Evolutionary conservation across 1,284 basidiomycete genomes (phyloP).

Genomic region (Pseudozyma pruni): DNA sequence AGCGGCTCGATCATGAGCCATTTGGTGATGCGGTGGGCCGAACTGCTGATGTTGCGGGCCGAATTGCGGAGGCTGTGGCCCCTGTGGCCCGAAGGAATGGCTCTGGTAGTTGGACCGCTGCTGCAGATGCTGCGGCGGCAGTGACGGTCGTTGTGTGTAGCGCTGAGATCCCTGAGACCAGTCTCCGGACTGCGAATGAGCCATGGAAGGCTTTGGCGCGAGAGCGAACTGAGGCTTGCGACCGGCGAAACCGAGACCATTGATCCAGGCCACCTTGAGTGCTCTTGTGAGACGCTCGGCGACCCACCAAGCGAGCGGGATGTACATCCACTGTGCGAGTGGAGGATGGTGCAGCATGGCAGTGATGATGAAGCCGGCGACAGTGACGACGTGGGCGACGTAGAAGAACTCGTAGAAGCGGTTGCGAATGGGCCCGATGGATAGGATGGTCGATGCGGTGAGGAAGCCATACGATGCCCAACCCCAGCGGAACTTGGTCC

Average conservation of each 20-base stretch:
- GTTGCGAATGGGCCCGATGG: conserved; percentile 76
- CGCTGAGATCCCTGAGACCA: conserved; percentile 20
- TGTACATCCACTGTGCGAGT: conserved; percentile 71
- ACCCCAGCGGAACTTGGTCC: conserved; percentile 79
- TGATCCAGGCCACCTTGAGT: conserved; percentile 75
- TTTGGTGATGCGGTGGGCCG: conserved; percentile 6
- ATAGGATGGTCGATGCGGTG: conserved; percentile 76
- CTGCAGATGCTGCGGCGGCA: conserved; percentile 9
- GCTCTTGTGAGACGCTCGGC: conserved; percentile 72
- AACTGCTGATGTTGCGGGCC: too few species aligned
- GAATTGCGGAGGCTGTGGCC: neutral
- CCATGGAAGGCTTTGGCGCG: conserved; percentile 28
- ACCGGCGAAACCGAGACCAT: conserved; percentile 70
- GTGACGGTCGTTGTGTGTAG: conserved; percentile 9
- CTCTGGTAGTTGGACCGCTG: conserved; percentile 2
- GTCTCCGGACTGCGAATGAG: conserved; percentile 8
- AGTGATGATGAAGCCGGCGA: conserved; percentile 64
- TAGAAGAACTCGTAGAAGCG: conserved; percentile 82
- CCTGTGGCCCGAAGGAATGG: conserved; percentile 8
- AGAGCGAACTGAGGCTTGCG: conserved; percentile 56
- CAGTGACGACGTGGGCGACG: conserved; percentile 74
- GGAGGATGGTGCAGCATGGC: conserved; percentile 70
- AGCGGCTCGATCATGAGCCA: conserved; percentile 2
- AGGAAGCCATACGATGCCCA: conserved; percentile 78
- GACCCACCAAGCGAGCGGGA: conserved; percentile 72